A percentile compares a stretch with the other conserved stretches of the same genome.
phyloP scores from a whole-genome alignment of 805 yeast species.

The Wickerhamomyces chaumierensis region DNA sequence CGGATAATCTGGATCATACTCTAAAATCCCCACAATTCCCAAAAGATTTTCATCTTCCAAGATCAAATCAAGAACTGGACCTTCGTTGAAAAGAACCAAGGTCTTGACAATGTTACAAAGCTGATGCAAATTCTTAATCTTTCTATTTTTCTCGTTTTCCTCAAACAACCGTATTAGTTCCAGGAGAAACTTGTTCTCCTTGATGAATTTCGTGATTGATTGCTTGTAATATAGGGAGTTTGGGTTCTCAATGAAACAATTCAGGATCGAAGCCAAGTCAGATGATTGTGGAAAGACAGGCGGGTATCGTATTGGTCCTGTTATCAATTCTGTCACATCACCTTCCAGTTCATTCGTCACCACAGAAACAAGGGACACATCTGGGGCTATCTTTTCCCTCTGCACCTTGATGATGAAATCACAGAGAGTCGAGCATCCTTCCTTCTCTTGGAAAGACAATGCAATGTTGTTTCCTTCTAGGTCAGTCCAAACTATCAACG shows the following conservation, averaged over 20 bases:
- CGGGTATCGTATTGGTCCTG: constrained; percentile 73
- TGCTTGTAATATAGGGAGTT: constrained; percentile 53
- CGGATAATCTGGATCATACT: constrained; percentile 85
- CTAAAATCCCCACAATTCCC: constrained; percentile 70
- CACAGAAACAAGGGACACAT: constrained; percentile 66
- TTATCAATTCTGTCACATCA: constrained; percentile 65
- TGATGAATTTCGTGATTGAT: constrained; percentile 44
- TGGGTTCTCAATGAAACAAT: constrained; percentile 39
- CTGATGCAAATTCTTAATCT: constrained; percentile 46
- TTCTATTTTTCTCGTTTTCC: constrained; percentile 40
- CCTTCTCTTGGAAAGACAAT: constrained; percentile 81
- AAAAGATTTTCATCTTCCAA: constrained; percentile 38
- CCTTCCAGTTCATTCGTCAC: constrained; percentile 32
- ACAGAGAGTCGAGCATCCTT: constrained; percentile 77
- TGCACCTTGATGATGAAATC: constrained; percentile 68
- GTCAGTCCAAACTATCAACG: constrained; percentile 91
- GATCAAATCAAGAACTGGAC: constrained; percentile 44
- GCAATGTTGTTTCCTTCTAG: constrained; percentile 65
- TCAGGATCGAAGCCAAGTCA: constrained; percentile 41
- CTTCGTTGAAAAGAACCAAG: constrained; percentile 61
- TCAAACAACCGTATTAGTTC: constrained; percentile 43
- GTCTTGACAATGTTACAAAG: constrained; percentile 69
- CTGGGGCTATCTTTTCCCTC: constrained; percentile 40
- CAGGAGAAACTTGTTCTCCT: constrained; percentile 39
- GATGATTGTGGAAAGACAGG: constrained; percentile 35